phyloP scores from a whole-genome alignment of 2,329 filamentous ascomycete genomes.

The Pezicula carpinea region DNA sequence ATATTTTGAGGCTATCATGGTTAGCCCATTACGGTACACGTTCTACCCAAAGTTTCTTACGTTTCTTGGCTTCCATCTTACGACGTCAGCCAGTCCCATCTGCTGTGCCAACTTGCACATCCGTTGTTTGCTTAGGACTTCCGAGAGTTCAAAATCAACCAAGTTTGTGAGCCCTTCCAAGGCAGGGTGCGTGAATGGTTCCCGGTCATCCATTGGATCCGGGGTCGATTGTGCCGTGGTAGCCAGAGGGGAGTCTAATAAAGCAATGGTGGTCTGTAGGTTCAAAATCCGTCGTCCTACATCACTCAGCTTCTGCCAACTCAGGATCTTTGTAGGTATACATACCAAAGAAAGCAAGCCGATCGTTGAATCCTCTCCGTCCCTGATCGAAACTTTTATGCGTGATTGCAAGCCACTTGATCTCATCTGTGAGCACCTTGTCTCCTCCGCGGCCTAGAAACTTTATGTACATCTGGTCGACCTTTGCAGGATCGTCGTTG shows the following conservation, averaged over 20 bases:
- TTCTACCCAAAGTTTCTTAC: constrained; percentile 43
- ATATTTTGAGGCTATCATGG: constrained; percentile 57
- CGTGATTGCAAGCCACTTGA: constrained; percentile 95
- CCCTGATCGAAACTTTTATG: constrained; percentile 99
- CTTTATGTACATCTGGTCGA: constrained; percentile 74
- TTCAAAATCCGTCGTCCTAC: constrained; percentile 54
- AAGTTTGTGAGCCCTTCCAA: constrained; percentile 73
- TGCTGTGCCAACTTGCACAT: constrained; percentile 63
- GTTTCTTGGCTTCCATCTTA: constrained; percentile 84
- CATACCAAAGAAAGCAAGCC: constrained; percentile 82
- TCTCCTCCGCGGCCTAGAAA: constrained; percentile 72
- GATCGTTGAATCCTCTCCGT: constrained; percentile 88
- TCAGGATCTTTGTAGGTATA: constrained; percentile 1
- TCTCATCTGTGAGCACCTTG: constrained; percentile 75
- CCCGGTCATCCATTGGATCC: constrained; percentile 46
- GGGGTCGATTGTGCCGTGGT: constrained; percentile 24
- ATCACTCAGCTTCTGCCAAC: constrained; percentile 13
- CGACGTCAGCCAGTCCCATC: constrained; percentile 67
- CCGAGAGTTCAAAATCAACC: constrained; percentile 51
- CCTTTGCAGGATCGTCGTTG: constrained; percentile 68
- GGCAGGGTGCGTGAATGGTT: constrained; percentile 65
- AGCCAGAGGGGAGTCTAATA: constrained; percentile 41
- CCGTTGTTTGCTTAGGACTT: constrained; percentile 59
- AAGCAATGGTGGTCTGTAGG: constrained; percentile 59
- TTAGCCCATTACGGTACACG: constrained; percentile 15